Evolutionary conservation across 257 asterid genomes (phyloP).

Genomic region (Fraxinus quadrangulata): DNA sequence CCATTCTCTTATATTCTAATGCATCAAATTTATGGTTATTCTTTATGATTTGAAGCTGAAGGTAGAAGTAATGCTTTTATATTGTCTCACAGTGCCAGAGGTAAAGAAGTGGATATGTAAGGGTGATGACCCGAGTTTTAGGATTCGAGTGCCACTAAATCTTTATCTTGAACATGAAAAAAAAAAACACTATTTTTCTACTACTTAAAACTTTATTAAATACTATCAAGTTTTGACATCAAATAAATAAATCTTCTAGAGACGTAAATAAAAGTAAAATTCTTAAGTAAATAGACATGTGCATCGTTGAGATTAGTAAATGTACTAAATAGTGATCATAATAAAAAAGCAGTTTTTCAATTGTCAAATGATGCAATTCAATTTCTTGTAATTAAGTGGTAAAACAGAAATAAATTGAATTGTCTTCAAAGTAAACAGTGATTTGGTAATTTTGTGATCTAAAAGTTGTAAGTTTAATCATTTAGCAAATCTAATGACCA

Average conservation of each 20-base stretch:
- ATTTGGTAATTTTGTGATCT: neutral
- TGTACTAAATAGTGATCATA: neutral
- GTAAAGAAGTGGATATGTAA: neutral
- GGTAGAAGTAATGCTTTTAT: neutral
- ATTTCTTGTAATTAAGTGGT: neutral
- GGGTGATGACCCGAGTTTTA: too few species aligned
- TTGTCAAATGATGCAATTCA: neutral
- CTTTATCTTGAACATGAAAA: too few species aligned
- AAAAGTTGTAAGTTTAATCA: neutral
- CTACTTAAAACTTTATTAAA: too few species aligned
- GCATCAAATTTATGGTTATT: neutral
- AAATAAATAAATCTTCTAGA: too few species aligned
- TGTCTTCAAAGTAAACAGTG: neutral
- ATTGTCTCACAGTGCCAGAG: neutral
- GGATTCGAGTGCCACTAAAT: too few species aligned
- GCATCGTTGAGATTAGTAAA: neutral
- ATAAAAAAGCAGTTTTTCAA: neutral
- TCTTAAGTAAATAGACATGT: too few species aligned
- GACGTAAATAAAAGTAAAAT: too few species aligned
- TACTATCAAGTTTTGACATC: too few species aligned
- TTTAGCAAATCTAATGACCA: neutral
- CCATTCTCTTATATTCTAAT: neutral
- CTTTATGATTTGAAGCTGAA: too few species aligned
- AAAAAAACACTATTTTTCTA: too few species aligned
- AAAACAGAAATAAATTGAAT: neutral